Conservation (phyloP, 495 filamentous ascomycete genomes). For the Delitschia confertaspora region DNA sequence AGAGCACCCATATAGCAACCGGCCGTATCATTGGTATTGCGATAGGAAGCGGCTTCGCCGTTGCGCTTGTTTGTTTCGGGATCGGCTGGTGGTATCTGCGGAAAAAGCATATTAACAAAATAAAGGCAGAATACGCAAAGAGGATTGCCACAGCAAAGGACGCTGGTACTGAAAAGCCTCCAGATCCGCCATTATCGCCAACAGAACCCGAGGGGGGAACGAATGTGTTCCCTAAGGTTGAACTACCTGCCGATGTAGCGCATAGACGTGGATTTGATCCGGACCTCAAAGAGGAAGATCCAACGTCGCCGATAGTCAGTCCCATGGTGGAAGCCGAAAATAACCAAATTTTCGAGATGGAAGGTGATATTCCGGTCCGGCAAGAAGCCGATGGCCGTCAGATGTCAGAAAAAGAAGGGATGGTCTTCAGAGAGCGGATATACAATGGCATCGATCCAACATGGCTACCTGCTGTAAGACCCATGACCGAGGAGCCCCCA, state of each 20-base stretch:
- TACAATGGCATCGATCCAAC: constrained; percentile 34
- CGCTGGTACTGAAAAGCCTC: constrained; percentile 1
- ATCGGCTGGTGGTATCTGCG: constrained; percentile 20
- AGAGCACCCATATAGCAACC: constrained; percentile 4
- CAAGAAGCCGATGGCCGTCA: constrained; percentile 32
- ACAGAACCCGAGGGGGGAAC: constrained; percentile 11
- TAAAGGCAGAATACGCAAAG: constrained; percentile 9
- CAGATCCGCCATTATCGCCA: constrained; percentile 20
- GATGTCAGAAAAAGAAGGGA: constrained; percentile 34
- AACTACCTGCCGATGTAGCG: constrained; percentile 25
- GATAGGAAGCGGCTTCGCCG: constrained; percentile 17
- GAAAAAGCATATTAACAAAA: constrained; percentile 3
- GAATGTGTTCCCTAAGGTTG: constrained; percentile 35
- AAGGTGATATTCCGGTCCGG: constrained; percentile 30
- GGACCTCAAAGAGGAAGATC: constrained; percentile 5
- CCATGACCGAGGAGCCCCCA: constrained; percentile 14
- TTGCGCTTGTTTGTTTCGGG: constrained; percentile 14
- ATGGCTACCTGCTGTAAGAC: constrained; percentile 2
- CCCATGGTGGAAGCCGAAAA: constrained; percentile 30
- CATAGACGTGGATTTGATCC: constrained; percentile 3
- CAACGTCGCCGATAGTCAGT: constrained; percentile 13
- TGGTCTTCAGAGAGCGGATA: constrained; percentile 30
- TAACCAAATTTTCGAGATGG: constrained; percentile 35
- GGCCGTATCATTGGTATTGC: constrained; percentile 29
- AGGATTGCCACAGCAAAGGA: constrained; percentile 4